phyloP scores from a whole-genome alignment of 148 eudicot genomes.

The Tetragonia tetragonoides region DNA sequence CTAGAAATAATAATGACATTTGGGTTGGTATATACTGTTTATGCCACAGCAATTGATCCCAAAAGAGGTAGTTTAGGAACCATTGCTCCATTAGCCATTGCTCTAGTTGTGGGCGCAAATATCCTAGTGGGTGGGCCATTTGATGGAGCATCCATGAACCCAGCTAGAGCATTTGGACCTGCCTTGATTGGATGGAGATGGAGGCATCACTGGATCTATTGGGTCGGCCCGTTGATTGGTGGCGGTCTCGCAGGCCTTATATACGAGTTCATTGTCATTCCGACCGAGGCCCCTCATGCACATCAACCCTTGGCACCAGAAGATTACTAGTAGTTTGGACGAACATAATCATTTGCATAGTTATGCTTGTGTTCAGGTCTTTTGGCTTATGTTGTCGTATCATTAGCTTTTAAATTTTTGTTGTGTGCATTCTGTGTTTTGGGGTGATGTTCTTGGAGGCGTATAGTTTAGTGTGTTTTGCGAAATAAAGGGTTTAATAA shows the following conservation, averaged over 20 bases:
- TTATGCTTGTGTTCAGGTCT: neutral
- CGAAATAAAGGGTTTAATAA: neutral
- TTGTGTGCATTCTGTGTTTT: conserved; percentile 19
- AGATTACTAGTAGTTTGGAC: conserved; percentile 43
- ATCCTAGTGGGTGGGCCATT: conserved; percentile 67
- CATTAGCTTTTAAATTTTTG: neutral
- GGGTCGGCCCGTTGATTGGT: conserved; percentile 32
- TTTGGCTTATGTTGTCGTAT: neutral
- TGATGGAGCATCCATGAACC: conserved; percentile 85
- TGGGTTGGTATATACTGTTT: conserved; percentile 65
- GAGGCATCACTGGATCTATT: conserved; percentile 52
- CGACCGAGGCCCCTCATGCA: conserved; percentile 34
- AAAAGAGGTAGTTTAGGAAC: conserved; percentile 62
- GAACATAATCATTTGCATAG: neutral
- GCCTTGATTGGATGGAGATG: conserved; percentile 61
- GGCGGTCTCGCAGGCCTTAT: conserved; percentile 33
- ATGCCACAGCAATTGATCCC: conserved; percentile 72
- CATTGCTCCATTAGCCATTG: conserved; percentile 66
- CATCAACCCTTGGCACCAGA: conserved; percentile 77
- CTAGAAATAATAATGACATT: conserved; percentile 72
- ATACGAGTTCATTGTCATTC: conserved; percentile 56
- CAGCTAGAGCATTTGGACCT: conserved; percentile 63
- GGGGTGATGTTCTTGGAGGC: conserved; percentile 6
- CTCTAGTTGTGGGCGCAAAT: conserved; percentile 62
- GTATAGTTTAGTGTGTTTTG: neutral